A percentile compares a stretch with the other conserved stretches of the same genome.
These are phyloP conservation scores for Pythium aristosporum DNA, from an alignment of 352 stramenopile species.

Conservation along the genomic window DNA sequence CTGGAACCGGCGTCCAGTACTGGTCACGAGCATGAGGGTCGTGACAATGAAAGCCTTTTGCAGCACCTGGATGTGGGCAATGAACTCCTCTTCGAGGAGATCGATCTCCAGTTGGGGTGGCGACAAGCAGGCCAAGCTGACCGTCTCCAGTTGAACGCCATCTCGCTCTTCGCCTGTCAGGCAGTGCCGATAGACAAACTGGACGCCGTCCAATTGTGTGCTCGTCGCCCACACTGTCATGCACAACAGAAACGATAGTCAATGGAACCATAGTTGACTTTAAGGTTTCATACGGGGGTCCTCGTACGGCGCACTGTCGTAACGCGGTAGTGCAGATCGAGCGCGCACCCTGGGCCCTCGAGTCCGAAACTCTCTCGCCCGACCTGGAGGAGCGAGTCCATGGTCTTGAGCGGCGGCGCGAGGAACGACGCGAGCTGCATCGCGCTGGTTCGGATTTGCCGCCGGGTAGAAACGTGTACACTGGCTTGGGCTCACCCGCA, in stretches of 20 bases:
- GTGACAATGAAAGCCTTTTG: background rate
- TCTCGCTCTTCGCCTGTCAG: background rate
- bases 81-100: conserved; percentile 12
- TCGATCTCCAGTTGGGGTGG: conserved; percentile 3
- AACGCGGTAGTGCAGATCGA: conserved; percentile 5
- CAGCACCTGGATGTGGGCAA: background rate
- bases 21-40: conserved; percentile 4
- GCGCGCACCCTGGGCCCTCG: background rate
- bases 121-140: too few relatives aligned
- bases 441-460: background rate
- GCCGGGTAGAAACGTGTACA: too few relatives aligned
- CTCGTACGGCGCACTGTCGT: background rate
- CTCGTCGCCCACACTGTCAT: conserved; percentile 8
- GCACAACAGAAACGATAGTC: background rate
- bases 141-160: background rate
- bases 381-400: conserved; percentile 3
- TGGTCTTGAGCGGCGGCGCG: conserved; percentile 1
- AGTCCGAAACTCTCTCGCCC: conserved; percentile 1
- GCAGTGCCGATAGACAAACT: conserved; percentile 21
- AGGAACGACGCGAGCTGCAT: conserved; percentile 3
- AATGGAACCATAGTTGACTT: too few relatives aligned
- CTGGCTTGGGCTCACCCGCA: too few relatives aligned
- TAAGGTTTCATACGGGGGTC: too few relatives aligned
- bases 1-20: conserved; percentile 7
- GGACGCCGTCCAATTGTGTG: conserved; percentile 6